phyloP scores from a whole-genome alignment of 148 eudicot species.

The Polygonum aviculare region DNA sequence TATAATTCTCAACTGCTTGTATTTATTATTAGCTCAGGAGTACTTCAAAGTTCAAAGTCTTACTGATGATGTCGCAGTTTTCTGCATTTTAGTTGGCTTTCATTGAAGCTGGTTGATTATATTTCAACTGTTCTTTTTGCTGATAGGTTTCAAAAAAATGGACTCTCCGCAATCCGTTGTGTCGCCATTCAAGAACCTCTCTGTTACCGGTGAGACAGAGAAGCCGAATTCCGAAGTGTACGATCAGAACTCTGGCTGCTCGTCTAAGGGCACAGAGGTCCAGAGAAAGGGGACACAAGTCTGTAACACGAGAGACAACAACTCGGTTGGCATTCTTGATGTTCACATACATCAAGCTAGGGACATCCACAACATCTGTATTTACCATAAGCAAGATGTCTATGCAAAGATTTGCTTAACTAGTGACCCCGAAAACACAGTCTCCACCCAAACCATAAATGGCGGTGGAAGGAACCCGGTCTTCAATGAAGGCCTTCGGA shows the following conservation, averaged over 20 bases:
- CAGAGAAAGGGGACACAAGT: conserved; percentile 22
- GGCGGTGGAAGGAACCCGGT: conserved; percentile 96
- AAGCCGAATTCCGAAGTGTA: conserved; percentile 28
- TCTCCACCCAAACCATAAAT: conserved; percentile 75
- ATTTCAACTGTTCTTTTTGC: not conserved
- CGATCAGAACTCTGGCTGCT: conserved; percentile 22
- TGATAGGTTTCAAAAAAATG: conserved; percentile 19
- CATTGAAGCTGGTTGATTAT: not conserved
- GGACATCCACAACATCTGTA: conserved; percentile 92
- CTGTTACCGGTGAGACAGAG: conserved; percentile 33
- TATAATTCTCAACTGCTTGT: not conserved
- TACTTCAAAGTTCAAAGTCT: not conserved
- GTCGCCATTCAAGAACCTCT: conserved; percentile 43
- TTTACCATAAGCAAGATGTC: conserved; percentile 96
- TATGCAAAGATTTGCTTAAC: conserved; percentile 92
- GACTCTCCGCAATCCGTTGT: conserved; percentile 61
- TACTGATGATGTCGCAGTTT: not conserved
- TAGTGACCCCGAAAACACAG: conserved; percentile 62
- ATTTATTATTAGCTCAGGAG: not conserved
- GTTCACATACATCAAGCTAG: conserved; percentile 83
- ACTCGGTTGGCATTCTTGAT: conserved; percentile 54
- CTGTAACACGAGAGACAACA: conserved; percentile 19
- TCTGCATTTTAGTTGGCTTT: not conserved
- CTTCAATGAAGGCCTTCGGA: conserved; percentile 55
- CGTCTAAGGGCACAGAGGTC: conserved; percentile 29